Percentiles rank a stretch among this genome's conserved stretches.
Conservation (phyloP, 345 rosid genomes). For the Mallotus nudiflorus region DNA sequence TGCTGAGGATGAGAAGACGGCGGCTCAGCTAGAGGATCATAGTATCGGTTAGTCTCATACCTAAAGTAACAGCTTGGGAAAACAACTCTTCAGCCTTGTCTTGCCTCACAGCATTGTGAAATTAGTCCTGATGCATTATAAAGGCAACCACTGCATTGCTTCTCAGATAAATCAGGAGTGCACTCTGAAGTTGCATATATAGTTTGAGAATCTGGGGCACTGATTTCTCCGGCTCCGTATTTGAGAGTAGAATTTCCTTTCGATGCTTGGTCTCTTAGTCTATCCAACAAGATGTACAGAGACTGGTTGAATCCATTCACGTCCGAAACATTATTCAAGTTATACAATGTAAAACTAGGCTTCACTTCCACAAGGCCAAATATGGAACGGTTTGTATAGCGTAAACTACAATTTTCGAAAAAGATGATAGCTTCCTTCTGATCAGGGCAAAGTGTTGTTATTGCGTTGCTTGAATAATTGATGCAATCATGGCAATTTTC, state of each 20-base stretch:
- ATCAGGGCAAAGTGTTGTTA: slow-evolving; percentile 26
- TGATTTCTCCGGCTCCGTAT: background rate
- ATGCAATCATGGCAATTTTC: no score
- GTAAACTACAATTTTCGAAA: no score
- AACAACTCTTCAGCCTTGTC: slow-evolving; percentile 33
- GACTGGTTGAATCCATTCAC: slow-evolving; percentile 11
- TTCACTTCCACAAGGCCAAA: no score
- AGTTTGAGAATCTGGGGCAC: background rate
- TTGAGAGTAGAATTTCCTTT: no score
- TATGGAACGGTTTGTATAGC: no score
- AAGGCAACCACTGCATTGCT: slow-evolving; percentile 28
- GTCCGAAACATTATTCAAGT: no score
- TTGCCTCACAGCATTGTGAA: slow-evolving; percentile 19
- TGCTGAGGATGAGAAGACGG: no score
- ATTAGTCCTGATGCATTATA: slow-evolving; percentile 9
- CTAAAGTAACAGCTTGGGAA: slow-evolving; percentile 48
- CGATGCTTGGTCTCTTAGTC: background rate
- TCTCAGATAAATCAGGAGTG: slow-evolving; percentile 31
- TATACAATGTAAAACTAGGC: no score
- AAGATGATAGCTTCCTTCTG: slow-evolving; percentile 40
- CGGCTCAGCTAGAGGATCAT: background rate
- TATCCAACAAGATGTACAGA: background rate
- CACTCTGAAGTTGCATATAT: slow-evolving; percentile 42
- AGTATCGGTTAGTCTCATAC: slow-evolving; percentile 35
- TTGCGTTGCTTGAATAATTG: no score